Percentiles rank a stretch among this genome's conserved stretches.
These are phyloP conservation scores for Biscogniauxia sp. DNA, from an alignment of 2,329 filamentous ascomycete genomes.

Conservation along the genomic window DNA sequence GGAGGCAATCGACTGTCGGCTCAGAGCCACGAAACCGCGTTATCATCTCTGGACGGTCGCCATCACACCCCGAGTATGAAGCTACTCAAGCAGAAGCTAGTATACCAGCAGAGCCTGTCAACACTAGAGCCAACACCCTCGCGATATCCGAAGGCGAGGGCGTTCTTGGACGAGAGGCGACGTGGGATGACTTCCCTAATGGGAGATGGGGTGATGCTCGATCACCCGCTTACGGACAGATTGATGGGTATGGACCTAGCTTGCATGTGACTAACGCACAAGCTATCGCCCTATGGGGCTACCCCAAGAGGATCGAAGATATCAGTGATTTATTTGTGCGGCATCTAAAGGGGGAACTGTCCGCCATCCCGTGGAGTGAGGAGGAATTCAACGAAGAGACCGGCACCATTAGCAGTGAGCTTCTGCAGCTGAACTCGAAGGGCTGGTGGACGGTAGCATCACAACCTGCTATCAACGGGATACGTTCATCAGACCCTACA, in stretches of 20 bases:
- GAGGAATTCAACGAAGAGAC: slow-evolving; percentile 84
- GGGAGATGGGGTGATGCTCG: slow-evolving; percentile 92
- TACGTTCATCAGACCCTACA: slow-evolving; percentile 70
- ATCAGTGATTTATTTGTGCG: slow-evolving; percentile 78
- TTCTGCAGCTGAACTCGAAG: slow-evolving; percentile 72
- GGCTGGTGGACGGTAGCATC: slow-evolving; percentile 98
- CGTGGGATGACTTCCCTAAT: slow-evolving; percentile 98
- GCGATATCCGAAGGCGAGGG: slow-evolving; percentile 95
- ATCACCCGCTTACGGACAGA: slow-evolving; percentile 91
- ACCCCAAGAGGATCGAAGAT: slow-evolving; percentile 67
- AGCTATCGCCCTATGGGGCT: slow-evolving; percentile 81
- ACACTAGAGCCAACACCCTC: slow-evolving; percentile 78
- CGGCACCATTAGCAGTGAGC: slow-evolving; percentile 70
- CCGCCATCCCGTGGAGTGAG: slow-evolving; percentile 91
- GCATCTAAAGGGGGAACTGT: slow-evolving; percentile 75
- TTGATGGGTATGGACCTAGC: slow-evolving; percentile 96
- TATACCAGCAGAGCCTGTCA: slow-evolving; percentile 69
- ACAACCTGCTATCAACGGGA: slow-evolving; percentile 88
- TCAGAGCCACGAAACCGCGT: slow-evolving; percentile 86
- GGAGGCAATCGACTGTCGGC: slow-evolving; percentile 74
- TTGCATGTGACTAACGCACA: slow-evolving; percentile 85
- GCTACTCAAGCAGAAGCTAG: slow-evolving; percentile 74
- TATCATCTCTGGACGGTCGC: slow-evolving; percentile 67
- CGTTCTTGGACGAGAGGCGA: slow-evolving; percentile 84
- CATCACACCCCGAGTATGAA: slow-evolving; percentile 64